Evolutionary conservation across 495 filamentous ascomycete genomes (phyloP).

Genomic region (Podospora conica): DNA sequence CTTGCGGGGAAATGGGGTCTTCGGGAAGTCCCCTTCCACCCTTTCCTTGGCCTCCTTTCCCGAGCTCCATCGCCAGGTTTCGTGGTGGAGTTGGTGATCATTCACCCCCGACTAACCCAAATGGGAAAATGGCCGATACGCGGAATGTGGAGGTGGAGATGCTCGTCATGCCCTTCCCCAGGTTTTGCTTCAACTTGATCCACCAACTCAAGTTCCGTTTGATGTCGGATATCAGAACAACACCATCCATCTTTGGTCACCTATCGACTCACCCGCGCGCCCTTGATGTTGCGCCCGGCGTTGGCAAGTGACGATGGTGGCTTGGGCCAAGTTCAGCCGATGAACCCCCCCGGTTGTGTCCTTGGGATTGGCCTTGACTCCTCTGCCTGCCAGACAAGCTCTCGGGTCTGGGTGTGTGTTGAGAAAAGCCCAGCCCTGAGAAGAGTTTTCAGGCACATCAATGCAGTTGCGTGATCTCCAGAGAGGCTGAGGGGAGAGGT

Average conservation of each 20-base stretch:
- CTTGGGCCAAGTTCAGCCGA: not conserved
- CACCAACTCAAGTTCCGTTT: not conserved
- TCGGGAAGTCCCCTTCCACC: not conserved
- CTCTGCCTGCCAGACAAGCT: not conserved
- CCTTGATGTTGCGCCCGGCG: not conserved
- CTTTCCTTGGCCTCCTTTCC: not conserved
- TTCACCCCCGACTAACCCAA: not conserved
- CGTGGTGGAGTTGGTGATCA: not conserved
- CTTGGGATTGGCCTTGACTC: not conserved
- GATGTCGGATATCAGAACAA: not conserved
- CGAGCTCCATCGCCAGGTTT: not conserved
- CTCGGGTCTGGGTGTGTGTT: not conserved
- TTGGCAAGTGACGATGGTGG: not conserved
- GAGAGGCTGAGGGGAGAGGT: not conserved
- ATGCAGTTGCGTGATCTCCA: not conserved
- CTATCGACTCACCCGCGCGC: too few species aligned
- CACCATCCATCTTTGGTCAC: not conserved
- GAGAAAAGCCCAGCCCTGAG: not conserved
- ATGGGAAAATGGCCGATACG: not conserved
- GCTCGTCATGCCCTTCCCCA: not conserved
- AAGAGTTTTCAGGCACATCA: not conserved
- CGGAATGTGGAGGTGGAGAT: not conserved
- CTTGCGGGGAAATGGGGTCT: not conserved
- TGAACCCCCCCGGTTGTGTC: not conserved
- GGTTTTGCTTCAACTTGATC: not conserved